These are phyloP conservation scores for Scalesia atractyloides DNA, from an alignment of 129 eudicot genomes.

Conservation along the genomic window DNA sequence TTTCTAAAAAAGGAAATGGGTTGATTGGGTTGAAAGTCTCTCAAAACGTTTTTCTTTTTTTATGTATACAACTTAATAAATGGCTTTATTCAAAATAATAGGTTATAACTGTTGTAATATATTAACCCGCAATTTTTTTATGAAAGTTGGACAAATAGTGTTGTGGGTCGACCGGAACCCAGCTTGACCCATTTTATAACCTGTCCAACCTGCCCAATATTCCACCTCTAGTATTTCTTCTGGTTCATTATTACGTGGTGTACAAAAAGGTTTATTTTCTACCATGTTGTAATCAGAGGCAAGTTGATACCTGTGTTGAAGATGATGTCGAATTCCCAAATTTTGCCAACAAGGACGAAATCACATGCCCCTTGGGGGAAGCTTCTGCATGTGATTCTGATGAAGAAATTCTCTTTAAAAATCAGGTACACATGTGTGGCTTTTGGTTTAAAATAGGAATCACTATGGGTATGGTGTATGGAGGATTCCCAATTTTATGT, in stretches of 20 bases:
- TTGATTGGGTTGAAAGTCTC: neutral
- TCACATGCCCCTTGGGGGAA: conserved; percentile 19
- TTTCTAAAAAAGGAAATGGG: neutral
- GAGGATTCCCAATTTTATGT: neutral
- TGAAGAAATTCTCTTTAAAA: conserved; percentile 59
- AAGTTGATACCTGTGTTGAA: conserved; percentile 36
- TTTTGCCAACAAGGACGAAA: conserved; percentile 38
- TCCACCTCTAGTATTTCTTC: neutral
- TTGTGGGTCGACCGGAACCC: neutral
- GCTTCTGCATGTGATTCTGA: conserved; percentile 34
- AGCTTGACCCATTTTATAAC: neutral
- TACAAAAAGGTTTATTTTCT: neutral
- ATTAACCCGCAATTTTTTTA: neutral
- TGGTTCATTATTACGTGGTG: conserved; percentile 7
- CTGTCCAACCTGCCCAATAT: neutral
- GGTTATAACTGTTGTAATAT: neutral
- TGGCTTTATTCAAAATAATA: neutral
- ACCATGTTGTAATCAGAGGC: conserved; percentile 46
- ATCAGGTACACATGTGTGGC: conserved; percentile 49
- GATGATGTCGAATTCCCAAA: conserved; percentile 73
- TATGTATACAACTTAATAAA: neutral
- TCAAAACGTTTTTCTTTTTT: neutral
- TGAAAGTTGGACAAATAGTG: neutral
- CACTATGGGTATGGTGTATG: neutral
- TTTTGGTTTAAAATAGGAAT: neutral